Conservation (phyloP, 73 alveolate genomes). For the Paramecium caudatum region DNA sequence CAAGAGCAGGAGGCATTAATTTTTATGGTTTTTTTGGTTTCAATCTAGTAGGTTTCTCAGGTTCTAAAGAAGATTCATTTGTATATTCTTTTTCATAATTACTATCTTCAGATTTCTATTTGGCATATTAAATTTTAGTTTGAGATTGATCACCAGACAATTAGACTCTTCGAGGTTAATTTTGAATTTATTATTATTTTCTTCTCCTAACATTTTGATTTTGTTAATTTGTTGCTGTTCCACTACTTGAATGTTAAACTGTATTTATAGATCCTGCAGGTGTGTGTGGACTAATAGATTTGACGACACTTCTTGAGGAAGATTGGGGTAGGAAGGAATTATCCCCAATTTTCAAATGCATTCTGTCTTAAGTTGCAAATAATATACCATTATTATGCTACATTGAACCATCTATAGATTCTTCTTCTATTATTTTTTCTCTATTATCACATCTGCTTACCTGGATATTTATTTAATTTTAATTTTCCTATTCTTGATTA, state of each 20-base stretch:
- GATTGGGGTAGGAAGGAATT: neutral
- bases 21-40: slow-evolving; percentile 18
- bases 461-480: neutral
- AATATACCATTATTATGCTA: neutral
- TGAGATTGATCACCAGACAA: neutral
- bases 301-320: slow-evolving; percentile 26
- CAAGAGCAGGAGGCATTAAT: neutral
- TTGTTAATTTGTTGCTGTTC: neutral
- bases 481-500: neutral
- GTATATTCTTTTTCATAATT: slow-evolving; percentile 33
- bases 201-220: neutral
- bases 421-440: slow-evolving; percentile 11
- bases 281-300: slow-evolving; percentile 10
- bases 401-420: slow-evolving; percentile 34
- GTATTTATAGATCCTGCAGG: slow-evolving; percentile 15
- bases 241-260: neutral
- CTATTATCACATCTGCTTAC: slow-evolving; percentile 36
- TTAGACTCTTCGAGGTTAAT: neutral
- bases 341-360: slow-evolving; percentile 30
- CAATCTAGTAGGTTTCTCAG: slow-evolving; percentile 6
- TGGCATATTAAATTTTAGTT: neutral
- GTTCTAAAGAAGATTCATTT: slow-evolving; percentile 13
- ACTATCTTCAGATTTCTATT: neutral
- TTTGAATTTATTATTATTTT: neutral
- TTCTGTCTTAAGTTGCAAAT: slow-evolving; percentile 7